phyloP scores from a whole-genome alignment of 208 protist species.

The Trichomonas tenax region DNA sequence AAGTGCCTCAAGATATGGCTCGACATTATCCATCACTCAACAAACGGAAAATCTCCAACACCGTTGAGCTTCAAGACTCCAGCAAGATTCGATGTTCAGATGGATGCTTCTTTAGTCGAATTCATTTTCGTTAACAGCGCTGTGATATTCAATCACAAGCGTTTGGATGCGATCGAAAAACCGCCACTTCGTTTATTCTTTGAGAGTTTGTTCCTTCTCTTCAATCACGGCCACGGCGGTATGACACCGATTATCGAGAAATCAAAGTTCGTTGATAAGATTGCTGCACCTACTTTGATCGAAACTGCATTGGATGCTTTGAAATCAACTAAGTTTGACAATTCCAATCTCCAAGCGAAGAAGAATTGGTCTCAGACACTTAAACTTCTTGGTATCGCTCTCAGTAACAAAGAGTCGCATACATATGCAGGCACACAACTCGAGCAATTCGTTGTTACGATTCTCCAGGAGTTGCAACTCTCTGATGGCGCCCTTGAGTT shows the following conservation, averaged over 20 bases:
- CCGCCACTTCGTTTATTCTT: neutral
- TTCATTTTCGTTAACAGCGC: neutral
- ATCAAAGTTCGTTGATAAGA: neutral
- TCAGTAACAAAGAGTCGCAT: neutral
- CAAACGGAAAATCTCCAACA: neutral
- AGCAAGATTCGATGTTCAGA: neutral
- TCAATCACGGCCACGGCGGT: neutral
- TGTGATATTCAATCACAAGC: neutral
- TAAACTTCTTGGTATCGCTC: neutral
- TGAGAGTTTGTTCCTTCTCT: neutral
- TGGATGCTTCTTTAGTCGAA: neutral
- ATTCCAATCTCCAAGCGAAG: neutral
- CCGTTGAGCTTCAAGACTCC: neutral
- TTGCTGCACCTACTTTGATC: neutral
- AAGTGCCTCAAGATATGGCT: neutral
- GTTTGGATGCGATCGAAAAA: neutral
- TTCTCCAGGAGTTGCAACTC: neutral
- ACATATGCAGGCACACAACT: neutral
- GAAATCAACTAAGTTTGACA: neutral
- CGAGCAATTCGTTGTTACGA: neutral
- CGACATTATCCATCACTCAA: neutral
- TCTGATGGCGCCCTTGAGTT: neutral
- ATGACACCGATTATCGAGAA: neutral
- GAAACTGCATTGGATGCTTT: neutral
- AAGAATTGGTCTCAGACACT: neutral